These are phyloP conservation scores for Kuraishia cidri DNA, from an alignment of 805 yeast species.

Conservation along the genomic window DNA sequence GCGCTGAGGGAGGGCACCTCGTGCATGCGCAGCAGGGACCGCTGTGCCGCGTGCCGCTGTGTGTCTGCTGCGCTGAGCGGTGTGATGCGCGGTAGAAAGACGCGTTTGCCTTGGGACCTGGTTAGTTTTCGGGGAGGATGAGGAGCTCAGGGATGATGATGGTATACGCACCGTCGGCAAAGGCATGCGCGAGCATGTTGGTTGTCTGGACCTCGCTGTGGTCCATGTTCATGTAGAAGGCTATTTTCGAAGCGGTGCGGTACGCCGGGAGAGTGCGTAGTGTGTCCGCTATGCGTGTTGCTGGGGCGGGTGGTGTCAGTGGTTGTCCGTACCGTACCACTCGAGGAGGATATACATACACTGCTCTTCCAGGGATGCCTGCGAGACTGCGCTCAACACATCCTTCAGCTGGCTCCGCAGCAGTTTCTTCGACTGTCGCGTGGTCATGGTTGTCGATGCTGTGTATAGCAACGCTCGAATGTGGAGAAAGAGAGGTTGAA, in stretches of 20 bases:
- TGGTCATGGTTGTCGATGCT: too few relatives aligned
- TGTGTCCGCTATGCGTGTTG: constrained; percentile 9
- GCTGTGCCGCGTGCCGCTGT: constrained; percentile 17
- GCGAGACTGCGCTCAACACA: not conserved
- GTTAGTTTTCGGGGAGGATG: too few relatives aligned
- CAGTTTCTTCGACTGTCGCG: constrained; percentile 5
- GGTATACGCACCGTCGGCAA: constrained; percentile 16
- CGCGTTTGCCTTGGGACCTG: constrained; percentile 33
- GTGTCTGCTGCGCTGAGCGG: constrained; percentile 13
- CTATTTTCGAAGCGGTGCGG: constrained; percentile 38
- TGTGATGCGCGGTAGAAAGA: constrained; percentile 47
- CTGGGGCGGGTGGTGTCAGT: not conserved
- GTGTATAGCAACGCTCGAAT: too few relatives aligned
- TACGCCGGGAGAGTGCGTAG: constrained; percentile 25
- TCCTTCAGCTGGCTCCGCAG: constrained; percentile 4
- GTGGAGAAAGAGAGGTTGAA: too few relatives aligned
- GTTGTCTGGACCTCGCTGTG: constrained; percentile 58
- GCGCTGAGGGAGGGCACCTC: constrained; percentile 30
- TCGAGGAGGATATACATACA: constrained; percentile 2
- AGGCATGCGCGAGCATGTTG: constrained; percentile 41
- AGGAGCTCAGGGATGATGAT: too few relatives aligned
- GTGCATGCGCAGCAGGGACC: constrained; percentile 48
- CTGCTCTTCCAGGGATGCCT: constrained; percentile 4
- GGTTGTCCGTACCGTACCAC: not conserved
- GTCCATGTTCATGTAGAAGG: constrained; percentile 73